These are phyloP conservation scores for Solidago caesia DNA, from an alignment of 129 eudicot genomes.

Conservation along the genomic window DNA sequence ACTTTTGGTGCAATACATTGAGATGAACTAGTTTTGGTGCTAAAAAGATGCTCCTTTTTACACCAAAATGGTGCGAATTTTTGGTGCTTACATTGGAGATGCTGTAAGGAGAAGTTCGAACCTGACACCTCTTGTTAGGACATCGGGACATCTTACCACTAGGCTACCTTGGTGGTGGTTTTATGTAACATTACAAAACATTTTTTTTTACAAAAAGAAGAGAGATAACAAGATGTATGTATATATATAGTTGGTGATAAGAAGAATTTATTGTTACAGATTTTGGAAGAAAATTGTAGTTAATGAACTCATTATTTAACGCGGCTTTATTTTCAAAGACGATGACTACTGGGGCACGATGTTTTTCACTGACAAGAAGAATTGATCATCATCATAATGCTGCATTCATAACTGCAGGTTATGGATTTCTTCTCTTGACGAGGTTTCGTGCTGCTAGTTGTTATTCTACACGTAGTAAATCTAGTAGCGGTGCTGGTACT, in stretches of 20 bases:
- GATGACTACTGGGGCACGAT: constrained; percentile 29
- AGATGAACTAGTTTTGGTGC: too few species aligned
- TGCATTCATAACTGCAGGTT: constrained; percentile 33
- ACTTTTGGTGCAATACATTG: too few species aligned
- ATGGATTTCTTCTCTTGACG: constrained; percentile 36
- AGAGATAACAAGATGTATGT: too few species aligned
- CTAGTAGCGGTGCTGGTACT: constrained; percentile 26
- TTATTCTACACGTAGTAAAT: constrained; percentile 50
- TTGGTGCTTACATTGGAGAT: too few species aligned
- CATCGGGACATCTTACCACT: too few species aligned
- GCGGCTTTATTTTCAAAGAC: constrained; percentile 54
- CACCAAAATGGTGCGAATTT: too few species aligned
- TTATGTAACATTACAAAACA: too few species aligned
- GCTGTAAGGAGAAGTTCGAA: too few species aligned
- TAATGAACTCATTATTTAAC: constrained; percentile 72
- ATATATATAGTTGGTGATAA: constrained; percentile 7
- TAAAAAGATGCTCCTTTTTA: too few species aligned
- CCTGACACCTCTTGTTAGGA: too few species aligned
- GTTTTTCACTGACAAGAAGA: constrained; percentile 38
- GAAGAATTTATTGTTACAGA: constrained; percentile 43
- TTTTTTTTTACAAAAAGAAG: too few species aligned
- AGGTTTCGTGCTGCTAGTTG: constrained; percentile 39
- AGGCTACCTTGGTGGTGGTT: too few species aligned
- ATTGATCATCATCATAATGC: constrained; percentile 30
- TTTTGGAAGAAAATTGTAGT: constrained; percentile 39